Evolutionary conservation across 2,329 filamentous ascomycete species (phyloP).

Genomic region (Fusarium sp.): DNA sequence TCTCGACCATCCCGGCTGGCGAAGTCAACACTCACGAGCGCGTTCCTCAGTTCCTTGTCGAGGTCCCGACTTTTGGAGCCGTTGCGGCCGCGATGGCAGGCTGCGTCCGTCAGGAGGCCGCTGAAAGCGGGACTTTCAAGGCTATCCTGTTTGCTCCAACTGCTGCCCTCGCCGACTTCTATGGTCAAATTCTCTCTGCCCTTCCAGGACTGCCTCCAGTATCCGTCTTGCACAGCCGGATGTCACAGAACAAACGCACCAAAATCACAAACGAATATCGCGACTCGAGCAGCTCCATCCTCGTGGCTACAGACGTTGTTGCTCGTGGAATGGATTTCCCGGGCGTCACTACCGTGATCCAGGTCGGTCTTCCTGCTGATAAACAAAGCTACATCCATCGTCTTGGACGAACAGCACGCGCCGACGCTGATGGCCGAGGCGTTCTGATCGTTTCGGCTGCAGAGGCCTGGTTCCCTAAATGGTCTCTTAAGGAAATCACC

Average conservation of each 20-base stretch:
- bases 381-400: conserved; percentile 76
- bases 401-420: conserved; percentile 74
- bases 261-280: conserved; percentile 74
- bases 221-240: conserved; percentile 62
- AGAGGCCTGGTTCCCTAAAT: conserved; percentile 64
- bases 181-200: conserved; percentile 57
- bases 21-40: conserved; percentile 81
- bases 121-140: conserved; percentile 72
- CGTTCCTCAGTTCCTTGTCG: conserved; percentile 79
- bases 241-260: conserved; percentile 62
- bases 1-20: conserved; percentile 81
- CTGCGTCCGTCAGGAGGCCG: conserved; percentile 62
- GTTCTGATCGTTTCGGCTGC: conserved; percentile 67
- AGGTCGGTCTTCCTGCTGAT: conserved; percentile 69
- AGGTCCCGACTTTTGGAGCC: conserved; percentile 76
- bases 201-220: conserved; percentile 56
- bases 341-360: conserved; percentile 74
- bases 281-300: conserved; percentile 59
- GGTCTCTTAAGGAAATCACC: conserved; percentile 64
- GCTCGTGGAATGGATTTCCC: conserved; percentile 81
- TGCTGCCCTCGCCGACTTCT: conserved; percentile 63
- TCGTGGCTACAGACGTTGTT: conserved; percentile 78
- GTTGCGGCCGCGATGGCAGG: conserved; percentile 70
- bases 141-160: conserved; percentile 84
- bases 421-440: conserved; percentile 72